Evolutionary conservation across 2,329 filamentous ascomycete species (phyloP), one percentile per base, ranked within the genome.

Genomic region (Penicillium sp.): DNA sequence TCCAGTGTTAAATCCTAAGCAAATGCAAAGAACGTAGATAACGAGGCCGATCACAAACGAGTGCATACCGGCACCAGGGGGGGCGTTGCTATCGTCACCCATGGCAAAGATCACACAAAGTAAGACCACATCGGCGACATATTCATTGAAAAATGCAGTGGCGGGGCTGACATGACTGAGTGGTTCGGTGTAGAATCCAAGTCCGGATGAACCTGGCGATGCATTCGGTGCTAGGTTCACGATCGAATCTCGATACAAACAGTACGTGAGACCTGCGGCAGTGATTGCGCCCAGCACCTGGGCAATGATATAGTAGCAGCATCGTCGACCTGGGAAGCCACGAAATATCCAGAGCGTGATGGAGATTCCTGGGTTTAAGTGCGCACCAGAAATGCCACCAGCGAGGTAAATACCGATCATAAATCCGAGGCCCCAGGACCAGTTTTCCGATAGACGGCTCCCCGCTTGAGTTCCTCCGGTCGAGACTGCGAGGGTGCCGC

Each of bases 351-450:
- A 63, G 9, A 72, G 54, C 0, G 65, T 49, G 16, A 79, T 67
- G 0, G 74, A 76, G 8, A 80, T 71, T 0, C 71, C 74, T 0
- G 78, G 78, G 44, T 78, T 80, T 15, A 80, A 66, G 52, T 80
- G 77, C 0, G 71, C 76, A 52, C 78, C 77, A 4, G 74, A 77
- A 3, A 79, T 69, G 9, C 77, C 77, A 61, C 76, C 77, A 3
- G 72, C 70, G 4, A 77, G 50, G 50, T 78, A 78, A 52, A 78
- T 76, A 1, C 69, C 77, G 0, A 78, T 54, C 65, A 69, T 70
- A 42, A 67, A 63, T 0, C 54, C 63, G 24, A 70, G 60, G 0
- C 65, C 68, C 68, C 68, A 70, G n/a, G 42, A 18, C 46, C 46
- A 47, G 26, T 48, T 45, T 16, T 50, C 18, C 18, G 61, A 57